These are phyloP conservation scores for Termitomyces sp. DNA, from an alignment of 768 basidiomycete species.

Conservation along the genomic window DNA sequence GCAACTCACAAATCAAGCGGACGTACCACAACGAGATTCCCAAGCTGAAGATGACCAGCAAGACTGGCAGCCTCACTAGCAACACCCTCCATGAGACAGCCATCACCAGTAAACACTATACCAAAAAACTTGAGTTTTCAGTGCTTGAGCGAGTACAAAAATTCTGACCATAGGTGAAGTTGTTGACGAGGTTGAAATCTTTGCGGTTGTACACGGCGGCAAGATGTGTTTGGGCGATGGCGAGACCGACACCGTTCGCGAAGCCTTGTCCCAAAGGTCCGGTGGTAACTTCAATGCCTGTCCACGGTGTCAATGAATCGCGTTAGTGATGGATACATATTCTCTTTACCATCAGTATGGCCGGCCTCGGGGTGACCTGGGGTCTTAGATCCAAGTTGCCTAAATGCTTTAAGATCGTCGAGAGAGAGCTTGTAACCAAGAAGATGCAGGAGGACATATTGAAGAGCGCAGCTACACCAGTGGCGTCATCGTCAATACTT, in stretches of 20 bases:
- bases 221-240: constrained; percentile 90
- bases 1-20: background rate
- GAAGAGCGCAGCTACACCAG: constrained; percentile 78
- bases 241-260: constrained; percentile 89
- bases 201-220: constrained; percentile 89
- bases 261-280: constrained; percentile 96
- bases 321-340: background rate
- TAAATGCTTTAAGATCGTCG: constrained; percentile 92
- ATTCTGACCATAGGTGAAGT: constrained; percentile 78
- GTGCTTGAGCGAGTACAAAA: constrained; percentile 1
- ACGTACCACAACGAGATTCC: constrained; percentile 87
- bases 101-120: constrained; percentile 87
- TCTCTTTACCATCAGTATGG: constrained; percentile 44
- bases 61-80: constrained; percentile 89
- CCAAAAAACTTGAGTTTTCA: constrained; percentile 8
- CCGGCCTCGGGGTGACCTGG: constrained; percentile 88
- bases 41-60: constrained; percentile 91
- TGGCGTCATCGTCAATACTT: background rate
- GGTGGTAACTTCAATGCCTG: constrained; percentile 88
- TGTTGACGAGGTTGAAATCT: constrained; percentile 75
- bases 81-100: constrained; percentile 97
- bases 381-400: constrained; percentile 85
- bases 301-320: constrained; percentile 2
- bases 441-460: constrained; percentile 90
- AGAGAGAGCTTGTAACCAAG: constrained; percentile 88